Base-by-base conservation (phyloP, 2,329 filamentous ascomycete genomes). In the Didymella sp. region DNA sequence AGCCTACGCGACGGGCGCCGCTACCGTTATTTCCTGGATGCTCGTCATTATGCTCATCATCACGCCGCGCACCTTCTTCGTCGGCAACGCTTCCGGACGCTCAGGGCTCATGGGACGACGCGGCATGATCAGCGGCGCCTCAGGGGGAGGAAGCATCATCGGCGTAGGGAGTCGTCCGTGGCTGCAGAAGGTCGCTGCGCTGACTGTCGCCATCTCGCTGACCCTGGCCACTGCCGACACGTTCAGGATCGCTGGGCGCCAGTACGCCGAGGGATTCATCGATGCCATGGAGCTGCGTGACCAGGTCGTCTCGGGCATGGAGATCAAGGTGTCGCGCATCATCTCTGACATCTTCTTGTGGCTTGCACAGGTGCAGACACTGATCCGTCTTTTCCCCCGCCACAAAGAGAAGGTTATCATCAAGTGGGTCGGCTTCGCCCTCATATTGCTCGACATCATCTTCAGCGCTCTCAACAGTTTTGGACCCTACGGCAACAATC, bases 401-500 rank as follows among this genome's bases (percentile, higher is more conserved):
- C 94, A 98, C 72, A 91, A 96, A 71, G 95, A 99, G 78, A 98
- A 98, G 78, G 88, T 98, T 49, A 91, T 98, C 64, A 99, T 99
- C 79, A 98, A 98, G 79, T 99, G 94, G 94, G 92, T 94, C 15
- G 95, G 94, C 1, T 97, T 98, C 73, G 92, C 90, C 3, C 85
- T 99, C 55, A 97, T 99, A 70, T 86, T 92, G 0, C 84, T 97
- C 58, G 94, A 98, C 73, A 88, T 94, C 40, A 87, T 93, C 11
- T 99, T 99, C 76, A 93, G 90, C 70, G 92, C 90, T 44, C 84
- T 98, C 56, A 96, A 97, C 80, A 95, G 90, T 69, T 98, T 98
- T 71, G 83, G 84, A 27, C 71, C 72, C 11, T 75, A 75, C 62
- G 79, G 84, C 48, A 80, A 84, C 30, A 83, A 79, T 44, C 82